Conservation (phyloP, 768 basidiomycete species). For the Serendipita sp. region DNA sequence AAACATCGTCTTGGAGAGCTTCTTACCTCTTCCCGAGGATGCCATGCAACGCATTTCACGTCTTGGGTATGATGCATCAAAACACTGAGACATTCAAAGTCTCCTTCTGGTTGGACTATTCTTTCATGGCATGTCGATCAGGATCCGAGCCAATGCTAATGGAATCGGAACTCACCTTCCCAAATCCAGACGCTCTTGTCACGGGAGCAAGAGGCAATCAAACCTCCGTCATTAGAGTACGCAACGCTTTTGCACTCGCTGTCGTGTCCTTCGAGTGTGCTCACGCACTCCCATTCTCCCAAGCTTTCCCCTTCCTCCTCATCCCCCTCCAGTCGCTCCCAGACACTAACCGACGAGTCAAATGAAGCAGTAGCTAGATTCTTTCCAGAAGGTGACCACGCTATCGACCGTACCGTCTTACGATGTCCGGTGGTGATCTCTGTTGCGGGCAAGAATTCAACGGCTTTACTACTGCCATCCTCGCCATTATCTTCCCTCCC, state of each 20-base stretch:
- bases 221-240: slow-evolving; percentile 47
- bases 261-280: slow-evolving; percentile 84
- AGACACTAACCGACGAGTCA: slow-evolving; percentile 80
- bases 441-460: slow-evolving; percentile 36
- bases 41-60: slow-evolving; percentile 90
- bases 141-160: neutral
- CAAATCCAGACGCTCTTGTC: slow-evolving; percentile 99
- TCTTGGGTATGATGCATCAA: slow-evolving; percentile 96
- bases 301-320: slow-evolving; percentile 32
- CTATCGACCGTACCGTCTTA: slow-evolving; percentile 71
- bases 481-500: neutral
- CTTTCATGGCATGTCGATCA: slow-evolving; percentile 5
- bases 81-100: slow-evolving; percentile 89
- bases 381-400: slow-evolving; percentile 79
- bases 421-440: slow-evolving; percentile 72
- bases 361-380: slow-evolving; percentile 87
- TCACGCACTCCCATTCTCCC: slow-evolving; percentile 81
- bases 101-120: slow-evolving; percentile 73
- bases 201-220: slow-evolving; percentile 86
- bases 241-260: slow-evolving; percentile 86
- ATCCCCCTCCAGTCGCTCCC: slow-evolving; percentile 62
- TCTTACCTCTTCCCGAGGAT: slow-evolving; percentile 81
- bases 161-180: slow-evolving; percentile 50
- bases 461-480: neutral
- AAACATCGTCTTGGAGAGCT: slow-evolving; percentile 9